Evolutionary conservation across 2,329 filamentous ascomycete species (phyloP), one percentile per base, ranked within the genome.

Genomic region (Phialophora verrucosa): DNA sequence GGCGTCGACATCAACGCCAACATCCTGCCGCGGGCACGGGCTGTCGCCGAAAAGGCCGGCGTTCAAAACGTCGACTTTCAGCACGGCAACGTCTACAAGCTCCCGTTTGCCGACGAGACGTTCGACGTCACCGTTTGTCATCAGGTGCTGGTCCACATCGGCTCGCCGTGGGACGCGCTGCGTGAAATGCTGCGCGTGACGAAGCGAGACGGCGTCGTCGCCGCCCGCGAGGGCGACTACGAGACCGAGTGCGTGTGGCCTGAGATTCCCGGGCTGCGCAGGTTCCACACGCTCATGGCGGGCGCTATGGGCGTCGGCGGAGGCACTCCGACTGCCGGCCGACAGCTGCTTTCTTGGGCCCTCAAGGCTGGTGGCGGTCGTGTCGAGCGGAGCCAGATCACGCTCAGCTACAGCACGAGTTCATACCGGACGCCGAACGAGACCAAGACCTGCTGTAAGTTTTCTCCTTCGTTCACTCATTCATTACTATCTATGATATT

Each of bases 61-160:
- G 62, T 79, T 2, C 63, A 60, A n/a, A 72, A 65, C 64, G 74
- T 77, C 59, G 70, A 69, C 35, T 81, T 80, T 35, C 62, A 73
- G 23, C 69, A 76, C 44, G 76, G 74, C 50, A 75, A 81, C 53
- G 71, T 81, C 29, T 71, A 72, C 10, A 72, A 76, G 1, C 77
- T 84, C 0, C 75, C 79, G 0, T 83, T 79, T 44, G 58, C 73
- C 0, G 79, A 83, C 64, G 73, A 72, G 10, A 71, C 72, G 0
- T 83, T 84, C 61, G 80, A 83, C 68, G 70, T 83, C 6, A 77
- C 81, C 31, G 81, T 77, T 69, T 76, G 75, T 32, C 78, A 78
- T 27, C 81, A 83, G 70, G 74, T 83, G 2, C 75, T 84, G 14
- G 76, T 76, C 7, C 81, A 83, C 64, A 69, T 83, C 14, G 73